A percentile compares a stretch with the other conserved stretches of the same genome.
Evolutionary conservation across 2,329 filamentous ascomycete species (phyloP).

Genomic region (Pseudogymnoascus verrucosus): DNA sequence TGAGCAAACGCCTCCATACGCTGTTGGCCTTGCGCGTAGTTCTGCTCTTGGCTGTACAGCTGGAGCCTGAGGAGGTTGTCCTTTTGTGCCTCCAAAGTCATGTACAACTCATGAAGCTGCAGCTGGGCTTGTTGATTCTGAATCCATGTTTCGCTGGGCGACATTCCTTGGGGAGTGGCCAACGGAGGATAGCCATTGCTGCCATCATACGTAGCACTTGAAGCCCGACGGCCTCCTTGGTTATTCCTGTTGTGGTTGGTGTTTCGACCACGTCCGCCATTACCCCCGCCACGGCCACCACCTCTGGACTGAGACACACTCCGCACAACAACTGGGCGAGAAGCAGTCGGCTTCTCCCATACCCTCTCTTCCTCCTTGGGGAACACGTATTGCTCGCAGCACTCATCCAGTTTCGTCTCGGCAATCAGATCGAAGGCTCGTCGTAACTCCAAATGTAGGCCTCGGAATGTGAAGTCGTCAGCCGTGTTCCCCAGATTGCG

Average conservation of each 20-base stretch:
- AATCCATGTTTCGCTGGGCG: conserved; percentile 26
- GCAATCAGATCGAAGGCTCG: conserved; percentile 79
- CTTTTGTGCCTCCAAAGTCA: conserved; percentile 33
- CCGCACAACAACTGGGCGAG: conserved; percentile 46
- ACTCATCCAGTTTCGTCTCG: conserved; percentile 69
- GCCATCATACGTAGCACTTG: conserved; percentile 25
- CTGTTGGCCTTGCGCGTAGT: conserved; percentile 37
- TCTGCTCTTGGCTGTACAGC: conserved; percentile 40
- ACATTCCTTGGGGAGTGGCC: conserved; percentile 17
- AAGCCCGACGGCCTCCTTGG: conserved; percentile 22
- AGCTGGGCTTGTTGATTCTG: conserved; percentile 26
- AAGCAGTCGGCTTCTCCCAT: conserved; percentile 47
- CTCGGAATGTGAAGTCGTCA: conserved; percentile 88
- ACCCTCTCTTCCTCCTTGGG: conserved; percentile 66
- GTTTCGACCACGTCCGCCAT: conserved; percentile 20
- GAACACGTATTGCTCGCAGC: conserved; percentile 81
- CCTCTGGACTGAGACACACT: conserved; percentile 53
- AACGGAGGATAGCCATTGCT: conserved; percentile 19
- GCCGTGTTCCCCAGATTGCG: conserved; percentile 94
- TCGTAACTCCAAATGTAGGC: conserved; percentile 81
- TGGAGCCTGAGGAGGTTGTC: conserved; percentile 39
- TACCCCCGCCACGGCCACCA: conserved; percentile 21
- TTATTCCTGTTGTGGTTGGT: conserved; percentile 22
- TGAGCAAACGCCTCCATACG: conserved; percentile 34
- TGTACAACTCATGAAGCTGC: conserved; percentile 29